Percentiles rank a stretch among this genome's conserved stretches.
These are phyloP conservation scores for Apiospora malaysiana DNA, from an alignment of 2,329 filamentous ascomycete species.

Conservation along the genomic window DNA sequence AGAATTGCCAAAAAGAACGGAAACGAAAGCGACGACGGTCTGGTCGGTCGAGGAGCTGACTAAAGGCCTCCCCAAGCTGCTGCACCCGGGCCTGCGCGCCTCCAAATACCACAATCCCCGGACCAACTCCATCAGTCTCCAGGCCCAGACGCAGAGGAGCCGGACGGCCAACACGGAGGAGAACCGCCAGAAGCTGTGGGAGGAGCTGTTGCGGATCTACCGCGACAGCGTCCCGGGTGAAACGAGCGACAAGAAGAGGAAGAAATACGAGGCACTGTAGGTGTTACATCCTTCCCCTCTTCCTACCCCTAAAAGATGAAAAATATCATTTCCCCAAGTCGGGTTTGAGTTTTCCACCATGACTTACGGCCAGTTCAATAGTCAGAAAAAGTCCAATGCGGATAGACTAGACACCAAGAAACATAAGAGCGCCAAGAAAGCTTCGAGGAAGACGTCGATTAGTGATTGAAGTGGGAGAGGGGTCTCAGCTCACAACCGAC, in stretches of 20 bases:
- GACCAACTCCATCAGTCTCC: constrained; percentile 59
- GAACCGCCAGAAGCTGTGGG: constrained; percentile 55
- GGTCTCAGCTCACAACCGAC: background rate
- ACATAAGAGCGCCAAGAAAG: constrained; percentile 56
- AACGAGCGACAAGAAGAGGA: constrained; percentile 51
- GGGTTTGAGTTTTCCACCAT: constrained; percentile 10
- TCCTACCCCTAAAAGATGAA: too few relatives aligned
- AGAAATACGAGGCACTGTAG: constrained; percentile 57
- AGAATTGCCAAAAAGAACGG: constrained; percentile 50
- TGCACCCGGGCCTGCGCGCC: constrained; percentile 53
- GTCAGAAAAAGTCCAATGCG: constrained; percentile 53
- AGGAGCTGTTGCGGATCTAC: constrained; percentile 57
- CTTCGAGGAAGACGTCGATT: constrained; percentile 43
- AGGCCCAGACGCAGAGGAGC: constrained; percentile 61
- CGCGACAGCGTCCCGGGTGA: constrained; percentile 51
- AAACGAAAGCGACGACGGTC: constrained; percentile 62
- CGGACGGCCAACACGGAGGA: constrained; percentile 58
- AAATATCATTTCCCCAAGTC: background rate
- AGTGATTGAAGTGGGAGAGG: background rate
- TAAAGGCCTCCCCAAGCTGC: constrained; percentile 50
- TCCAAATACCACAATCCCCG: constrained; percentile 60
- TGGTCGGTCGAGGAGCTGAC: constrained; percentile 57
- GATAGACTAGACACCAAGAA: constrained; percentile 55
- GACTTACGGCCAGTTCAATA: constrained; percentile 36
- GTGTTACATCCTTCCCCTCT: constrained; percentile 27